Conservation (phyloP, 2,329 filamentous ascomycete species). For the Cladosporium velox region DNA sequence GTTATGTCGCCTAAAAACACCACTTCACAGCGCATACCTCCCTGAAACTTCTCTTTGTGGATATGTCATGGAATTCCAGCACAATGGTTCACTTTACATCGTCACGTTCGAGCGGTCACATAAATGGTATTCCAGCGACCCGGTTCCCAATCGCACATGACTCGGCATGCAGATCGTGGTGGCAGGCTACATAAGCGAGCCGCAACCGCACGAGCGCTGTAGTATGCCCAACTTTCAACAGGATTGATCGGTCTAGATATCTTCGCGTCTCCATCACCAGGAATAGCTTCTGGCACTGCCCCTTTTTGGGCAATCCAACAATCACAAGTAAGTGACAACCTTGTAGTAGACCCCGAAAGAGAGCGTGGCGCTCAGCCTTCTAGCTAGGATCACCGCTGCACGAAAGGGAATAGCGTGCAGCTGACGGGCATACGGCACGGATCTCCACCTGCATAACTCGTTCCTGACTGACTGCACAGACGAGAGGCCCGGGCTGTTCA, state of each 20-base stretch:
- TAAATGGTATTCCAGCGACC: neutral
- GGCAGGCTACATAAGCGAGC: slow-evolving; percentile 3
- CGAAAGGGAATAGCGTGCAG: neutral
- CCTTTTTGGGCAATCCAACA: neutral
- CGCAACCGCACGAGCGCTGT: neutral
- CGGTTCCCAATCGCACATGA: neutral
- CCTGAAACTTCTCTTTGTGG: neutral
- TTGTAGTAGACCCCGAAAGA: neutral
- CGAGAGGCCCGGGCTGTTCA: neutral
- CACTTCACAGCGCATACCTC: neutral
- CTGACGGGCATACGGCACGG: neutral
- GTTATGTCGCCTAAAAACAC: neutral
- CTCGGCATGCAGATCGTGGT: slow-evolving; percentile 7
- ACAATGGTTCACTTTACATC: neutral
- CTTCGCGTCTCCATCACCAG: neutral
- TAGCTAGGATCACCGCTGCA: neutral
- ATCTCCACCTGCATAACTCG: neutral
- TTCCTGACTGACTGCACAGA: neutral
- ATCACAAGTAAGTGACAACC: neutral
- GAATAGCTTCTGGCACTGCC: neutral
- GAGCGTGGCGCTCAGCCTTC: neutral
- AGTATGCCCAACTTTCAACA: neutral
- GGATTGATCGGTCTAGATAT: neutral
- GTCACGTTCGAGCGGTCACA: neutral
- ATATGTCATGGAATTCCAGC: neutral